Evolutionary conservation across 352 stramenopile species (phyloP), one percentile per base, ranked within the genome.

Genomic region (Pythium brassicae): DNA sequence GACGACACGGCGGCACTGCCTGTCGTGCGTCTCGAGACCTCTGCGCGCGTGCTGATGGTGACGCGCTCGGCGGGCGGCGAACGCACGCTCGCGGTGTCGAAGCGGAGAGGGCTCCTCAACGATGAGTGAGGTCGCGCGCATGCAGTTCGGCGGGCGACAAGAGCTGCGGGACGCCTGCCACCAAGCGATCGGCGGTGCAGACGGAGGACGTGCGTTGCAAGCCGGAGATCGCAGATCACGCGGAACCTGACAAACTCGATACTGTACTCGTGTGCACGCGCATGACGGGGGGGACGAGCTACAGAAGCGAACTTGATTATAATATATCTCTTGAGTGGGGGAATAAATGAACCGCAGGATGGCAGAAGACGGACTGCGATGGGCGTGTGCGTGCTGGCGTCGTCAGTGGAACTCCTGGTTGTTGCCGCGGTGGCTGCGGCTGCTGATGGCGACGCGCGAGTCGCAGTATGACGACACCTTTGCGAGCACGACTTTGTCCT

Each of bases 51-150:
- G 53, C 61, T 92, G 39, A 50, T 90, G 22, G 68, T 92, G 44
- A 69, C 79, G 55, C 81, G 81, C 55, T 65, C 88, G 53, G 32
- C 49, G 2, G 69, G 66, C 37, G 69, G 43, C 22, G 75, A 88
- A 42, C 77, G 77, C 44, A 87, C 78, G 48, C 66, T 92, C 19
- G 76, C 74, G 12, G 64, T 92, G 57, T 89, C 78, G 17, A 86
- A 86, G 63, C 63, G 59, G 11, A 59, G 70, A 14, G 62, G 58
- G 10, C 40, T 66, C 26, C 59, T 66, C 6, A 57, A 35, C 26
- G 70, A 72, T 49, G 37, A 62, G 50, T 20, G 39, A 17, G 14
- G 9, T 26, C 4, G 39, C 14, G 14, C 32, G 32, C 32, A 37
- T 37, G 32, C 32, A 11, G 32, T 11, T 37, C 32, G 2, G 14